A percentile compares a stretch with the other conserved stretches of the same genome.
phyloP scores from a whole-genome alignment of 1,284 basidiomycete species.

The Veloporphyrellus conicus region DNA sequence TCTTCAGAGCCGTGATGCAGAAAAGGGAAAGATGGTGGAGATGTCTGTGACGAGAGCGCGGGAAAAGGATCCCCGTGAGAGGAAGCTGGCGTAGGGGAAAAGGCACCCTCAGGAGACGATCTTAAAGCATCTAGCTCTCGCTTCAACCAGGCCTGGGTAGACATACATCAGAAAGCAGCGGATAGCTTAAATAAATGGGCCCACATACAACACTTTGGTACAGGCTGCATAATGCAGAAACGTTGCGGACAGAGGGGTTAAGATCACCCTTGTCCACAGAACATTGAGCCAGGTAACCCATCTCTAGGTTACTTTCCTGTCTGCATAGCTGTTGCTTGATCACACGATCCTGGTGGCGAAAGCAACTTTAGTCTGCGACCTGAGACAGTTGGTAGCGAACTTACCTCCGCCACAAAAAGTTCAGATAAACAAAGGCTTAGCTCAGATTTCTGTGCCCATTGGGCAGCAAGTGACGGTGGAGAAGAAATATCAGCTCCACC shows the following conservation, averaged over 20 bases:
- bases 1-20: constrained; percentile 27
- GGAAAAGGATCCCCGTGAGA: constrained; percentile 47
- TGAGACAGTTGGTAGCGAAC: constrained; percentile 13
- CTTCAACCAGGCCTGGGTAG: constrained; percentile 78
- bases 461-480: constrained; percentile 63
- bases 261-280: constrained; percentile 63
- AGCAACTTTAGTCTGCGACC: constrained; percentile 4
- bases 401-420: constrained; percentile 44
- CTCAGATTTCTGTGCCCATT: constrained; percentile 84
- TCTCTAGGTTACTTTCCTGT: constrained; percentile 76
- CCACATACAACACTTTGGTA: constrained; percentile 80
- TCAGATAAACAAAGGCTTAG: constrained; percentile 69
- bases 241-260: constrained; percentile 71
- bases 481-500: constrained; percentile 38
- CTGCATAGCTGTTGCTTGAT: constrained; percentile 56
- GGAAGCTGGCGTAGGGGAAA: constrained; percentile 48
- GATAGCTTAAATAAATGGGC: background rate
- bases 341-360: constrained; percentile 36
- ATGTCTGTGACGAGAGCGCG: constrained; percentile 48
- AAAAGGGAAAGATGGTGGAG: constrained; percentile 39
- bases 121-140: constrained; percentile 65
- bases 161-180: constrained; percentile 7
- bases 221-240: constrained; percentile 75
- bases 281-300: constrained; percentile 54
- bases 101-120: constrained; percentile 51